Evolutionary conservation across 2,329 filamentous ascomycete genomes (phyloP).

Genomic region (Colletotrichum chrysophilum): DNA sequence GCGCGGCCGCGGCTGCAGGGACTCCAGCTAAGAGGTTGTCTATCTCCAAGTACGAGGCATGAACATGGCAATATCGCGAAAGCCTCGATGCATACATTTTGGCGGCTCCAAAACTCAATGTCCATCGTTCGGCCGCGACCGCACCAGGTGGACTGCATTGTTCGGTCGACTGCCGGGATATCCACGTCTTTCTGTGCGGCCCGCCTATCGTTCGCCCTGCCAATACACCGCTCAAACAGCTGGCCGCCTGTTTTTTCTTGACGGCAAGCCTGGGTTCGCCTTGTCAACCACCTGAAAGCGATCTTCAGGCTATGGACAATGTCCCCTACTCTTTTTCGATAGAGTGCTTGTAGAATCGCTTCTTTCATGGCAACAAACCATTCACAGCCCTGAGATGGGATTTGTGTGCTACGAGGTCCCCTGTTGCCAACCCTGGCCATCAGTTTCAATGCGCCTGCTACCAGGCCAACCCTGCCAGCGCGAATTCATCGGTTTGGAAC

Average conservation of each 20-base stretch:
- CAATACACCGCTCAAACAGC: constrained; percentile 3
- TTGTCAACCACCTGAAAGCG: neutral
- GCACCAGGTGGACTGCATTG: neutral
- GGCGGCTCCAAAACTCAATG: neutral
- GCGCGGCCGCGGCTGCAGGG: neutral
- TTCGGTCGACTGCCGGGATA: neutral
- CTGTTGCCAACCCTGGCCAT: neutral
- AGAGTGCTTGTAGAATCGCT: neutral
- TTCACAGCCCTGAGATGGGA: neutral
- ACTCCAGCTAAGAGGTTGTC: neutral
- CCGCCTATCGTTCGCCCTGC: constrained; percentile 2
- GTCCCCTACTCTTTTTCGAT: neutral
- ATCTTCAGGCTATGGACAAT: neutral
- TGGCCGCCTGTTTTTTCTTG: neutral
- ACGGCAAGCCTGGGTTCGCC: neutral
- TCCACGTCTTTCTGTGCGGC: neutral
- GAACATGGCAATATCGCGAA: neutral
- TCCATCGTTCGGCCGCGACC: neutral
- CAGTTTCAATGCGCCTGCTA: neutral
- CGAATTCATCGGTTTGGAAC: neutral
- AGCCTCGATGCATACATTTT: neutral
- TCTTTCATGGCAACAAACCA: neutral
- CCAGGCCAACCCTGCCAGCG: neutral
- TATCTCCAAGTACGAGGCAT: neutral
- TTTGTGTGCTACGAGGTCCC: neutral